Base-by-base conservation (phyloP, 441 rosid species). In the Arabidopsis hybrid region DNA sequence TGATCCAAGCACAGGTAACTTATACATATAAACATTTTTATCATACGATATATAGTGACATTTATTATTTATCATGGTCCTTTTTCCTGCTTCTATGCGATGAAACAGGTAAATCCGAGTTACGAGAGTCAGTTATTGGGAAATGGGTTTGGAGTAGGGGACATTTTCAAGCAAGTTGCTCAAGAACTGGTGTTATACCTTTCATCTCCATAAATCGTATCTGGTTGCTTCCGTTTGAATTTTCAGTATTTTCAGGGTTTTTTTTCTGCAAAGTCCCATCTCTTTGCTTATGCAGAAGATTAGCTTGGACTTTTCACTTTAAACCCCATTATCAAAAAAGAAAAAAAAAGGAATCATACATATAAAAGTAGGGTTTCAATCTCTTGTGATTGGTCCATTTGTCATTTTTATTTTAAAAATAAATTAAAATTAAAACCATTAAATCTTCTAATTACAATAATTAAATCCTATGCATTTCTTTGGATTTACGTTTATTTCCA, bases 1-100 rank as follows among this genome's bases (percentile, higher is more conserved):
- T 94, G 97, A 86, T 94, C 65, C 97, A 89, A 71, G 85, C 85
- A 1, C 88, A 75, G 57, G 96, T 91, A 85, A 5, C 5, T 79
- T 85, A 6, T 39, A 14, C 80, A 58, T 72, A 2, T 43, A n/a
- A 35, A 61, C 39, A n/a, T 43, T 50, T 31, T 59, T 59, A 36
- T 42, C 16, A 32, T 57, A 55, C 14, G 16, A 43, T 52, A 31
- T 60, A 13, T 63, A 56, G 4, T 29, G 11, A 43, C 52, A 26
- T 56, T 39, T 16, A 4, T 1, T 21, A 3, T 26, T 51, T 40
- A 50, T 13, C 2, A 51, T 46, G 17, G 18, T 9, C 21, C 11
- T 45, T 26, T 49, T 43, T 39, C 0, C 42, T 72, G 3, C 17
- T 5, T 47, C 6, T 6, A 6, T 55, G 53, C 51, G 8, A 60